Conservation (phyloP, 2,329 filamentous ascomycete species). For the Phyllosticta capitalensis region DNA sequence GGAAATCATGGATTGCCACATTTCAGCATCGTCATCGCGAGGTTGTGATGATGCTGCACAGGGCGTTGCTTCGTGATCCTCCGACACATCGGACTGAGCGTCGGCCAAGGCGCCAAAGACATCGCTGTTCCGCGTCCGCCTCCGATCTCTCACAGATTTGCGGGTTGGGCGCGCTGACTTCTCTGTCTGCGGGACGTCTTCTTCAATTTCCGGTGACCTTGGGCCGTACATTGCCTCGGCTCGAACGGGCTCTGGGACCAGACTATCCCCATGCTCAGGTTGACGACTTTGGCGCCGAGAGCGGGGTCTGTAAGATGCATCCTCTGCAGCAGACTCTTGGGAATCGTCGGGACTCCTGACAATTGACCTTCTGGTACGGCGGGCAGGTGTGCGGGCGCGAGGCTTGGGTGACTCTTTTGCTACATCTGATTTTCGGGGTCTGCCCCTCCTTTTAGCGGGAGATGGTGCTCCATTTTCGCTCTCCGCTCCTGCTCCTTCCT, state of each 20-base stretch:
- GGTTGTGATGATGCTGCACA: not conserved
- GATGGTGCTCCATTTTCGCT: conserved; percentile 11
- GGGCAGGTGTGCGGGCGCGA: conserved; percentile 21
- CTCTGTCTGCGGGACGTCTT: not conserved
- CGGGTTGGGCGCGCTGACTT: not conserved
- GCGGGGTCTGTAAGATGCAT: not conserved
- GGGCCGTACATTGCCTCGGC: conserved; percentile 6
- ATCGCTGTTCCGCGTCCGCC: not conserved
- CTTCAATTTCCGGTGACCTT: not conserved
- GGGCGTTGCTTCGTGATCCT: not conserved
- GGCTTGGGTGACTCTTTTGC: conserved; percentile 12
- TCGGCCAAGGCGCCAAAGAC: not conserved
- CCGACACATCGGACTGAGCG: not conserved
- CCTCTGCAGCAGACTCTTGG: conserved; percentile 3
- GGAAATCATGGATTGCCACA: conserved; percentile 10
- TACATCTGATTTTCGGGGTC: not conserved
- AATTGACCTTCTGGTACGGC: conserved; percentile 1
- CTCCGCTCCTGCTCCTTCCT: not conserved
- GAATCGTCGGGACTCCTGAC: conserved; percentile 1
- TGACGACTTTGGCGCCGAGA: not conserved
- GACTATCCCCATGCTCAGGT: not conserved
- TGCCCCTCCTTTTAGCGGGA: conserved; percentile 16
- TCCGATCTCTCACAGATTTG: not conserved
- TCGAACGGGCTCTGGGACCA: conserved; percentile 1
- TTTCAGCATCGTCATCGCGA: not conserved